Evolutionary conservation across 495 filamentous ascomycete genomes (phyloP).

Genomic region (Neurospora cerealis): DNA sequence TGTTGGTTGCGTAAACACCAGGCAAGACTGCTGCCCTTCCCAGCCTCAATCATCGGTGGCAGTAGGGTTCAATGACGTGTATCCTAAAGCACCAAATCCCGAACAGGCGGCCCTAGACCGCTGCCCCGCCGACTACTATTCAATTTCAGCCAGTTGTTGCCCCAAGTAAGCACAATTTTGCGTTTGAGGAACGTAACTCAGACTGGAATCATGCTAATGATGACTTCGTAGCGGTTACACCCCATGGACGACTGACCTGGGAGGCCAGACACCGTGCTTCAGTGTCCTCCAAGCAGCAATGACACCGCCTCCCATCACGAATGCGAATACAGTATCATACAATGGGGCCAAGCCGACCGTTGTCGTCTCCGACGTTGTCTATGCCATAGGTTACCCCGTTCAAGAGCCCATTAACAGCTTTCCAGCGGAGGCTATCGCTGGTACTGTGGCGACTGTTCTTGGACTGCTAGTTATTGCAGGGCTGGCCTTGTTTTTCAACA

Average conservation of each 20-base stretch:
- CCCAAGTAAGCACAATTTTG: conserved; percentile 7
- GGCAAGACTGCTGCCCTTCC: conserved; percentile 15
- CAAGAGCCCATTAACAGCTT: not conserved
- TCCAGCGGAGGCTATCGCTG: conserved; percentile 10
- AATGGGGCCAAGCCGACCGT: conserved; percentile 5
- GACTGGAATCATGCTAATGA: not conserved
- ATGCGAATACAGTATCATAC: not conserved
- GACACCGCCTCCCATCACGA: not conserved
- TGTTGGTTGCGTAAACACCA: conserved; percentile 13
- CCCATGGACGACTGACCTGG: conserved; percentile 13
- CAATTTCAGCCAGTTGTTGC: conserved; percentile 13
- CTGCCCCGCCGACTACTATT: conserved; percentile 14
- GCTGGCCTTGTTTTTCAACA: conserved; percentile 1
- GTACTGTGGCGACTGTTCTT: conserved; percentile 1
- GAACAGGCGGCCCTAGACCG: conserved; percentile 1
- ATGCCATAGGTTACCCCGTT: conserved; percentile 9
- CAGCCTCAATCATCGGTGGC: not conserved
- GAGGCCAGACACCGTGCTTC: conserved; percentile 13
- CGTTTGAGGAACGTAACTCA: not conserved
- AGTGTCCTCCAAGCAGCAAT: conserved; percentile 1
- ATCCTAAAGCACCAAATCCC: conserved; percentile 2
- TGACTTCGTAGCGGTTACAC: conserved; percentile 6
- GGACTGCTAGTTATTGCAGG: conserved; percentile 1
- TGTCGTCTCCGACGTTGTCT: conserved; percentile 5
- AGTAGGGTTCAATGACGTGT: not conserved